Base-by-base conservation (phyloP, 768 basidiomycete genomes). In the Leucogyrophana mollusca region DNA sequence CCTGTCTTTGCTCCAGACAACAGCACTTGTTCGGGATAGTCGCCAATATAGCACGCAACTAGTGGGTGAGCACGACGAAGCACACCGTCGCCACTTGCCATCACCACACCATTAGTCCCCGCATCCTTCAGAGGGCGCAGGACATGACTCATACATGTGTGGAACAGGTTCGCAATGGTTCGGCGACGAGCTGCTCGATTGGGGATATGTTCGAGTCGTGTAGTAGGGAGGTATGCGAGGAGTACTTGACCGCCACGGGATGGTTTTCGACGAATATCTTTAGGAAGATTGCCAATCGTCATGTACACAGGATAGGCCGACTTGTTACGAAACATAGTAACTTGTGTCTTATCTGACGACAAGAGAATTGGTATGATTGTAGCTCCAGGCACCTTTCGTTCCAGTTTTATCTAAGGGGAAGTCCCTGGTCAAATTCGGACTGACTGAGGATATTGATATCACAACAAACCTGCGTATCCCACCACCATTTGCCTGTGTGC, bases 401-500 rank as follows among this genome's bases (percentile, higher is more conserved):
- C 55, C 6, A 64, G 47, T 2, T 41, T 34, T 3, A 18, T 34
- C 53, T 59, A 35, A 20, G 7, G 30, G 23, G 20, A 39, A 4
- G 9, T 9, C 16, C 21, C 27, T n/a, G 36, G 2, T 40, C 3
- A 36, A n/a, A 13, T 36, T 27, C 30, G 11, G 34, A n/a, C 17
- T 22, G 4, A 33, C 30, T 16, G 17, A 18, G n/a, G 20, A 32
- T 17, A 42, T 9, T 33, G 34, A 7, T 16, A 9, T 14, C 42
- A 25, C 18, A 20, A 24, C 67, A 21, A 49, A 76, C 77, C 62
- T 78, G 77, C 1, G 64, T 70, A 9, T 39, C 38, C 76, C 76
- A 78, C 78, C 76, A 78, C 78, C 78, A 80, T 37, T 68, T 64
- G 0, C 71, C 74, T 0, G 73, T 78, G 34, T 76, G 61, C 66